Conservation (phyloP, 106 monocot genomes). For the Cymbidium sinense region DNA sequence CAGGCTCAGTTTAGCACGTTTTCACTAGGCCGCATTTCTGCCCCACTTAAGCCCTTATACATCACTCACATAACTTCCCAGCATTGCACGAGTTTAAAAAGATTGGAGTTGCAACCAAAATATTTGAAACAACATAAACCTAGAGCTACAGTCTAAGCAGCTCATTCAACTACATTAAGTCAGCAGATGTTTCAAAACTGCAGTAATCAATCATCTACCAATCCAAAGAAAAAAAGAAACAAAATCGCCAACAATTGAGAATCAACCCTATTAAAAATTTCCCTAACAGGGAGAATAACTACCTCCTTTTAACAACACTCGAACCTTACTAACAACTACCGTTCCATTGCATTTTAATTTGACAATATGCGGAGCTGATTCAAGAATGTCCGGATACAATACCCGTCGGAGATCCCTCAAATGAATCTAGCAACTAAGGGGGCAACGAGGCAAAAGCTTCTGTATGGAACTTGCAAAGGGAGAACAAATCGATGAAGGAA, state of each 20-base stretch:
- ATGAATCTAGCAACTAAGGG: not conserved
- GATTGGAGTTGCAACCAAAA: no score
- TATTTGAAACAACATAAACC: no score
- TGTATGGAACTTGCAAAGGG: no score
- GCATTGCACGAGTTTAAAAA: no score
- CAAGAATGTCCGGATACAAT: not conserved
- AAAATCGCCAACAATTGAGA: not conserved
- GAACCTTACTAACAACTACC: not conserved
- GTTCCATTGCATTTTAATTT: not conserved
- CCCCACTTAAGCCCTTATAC: no score
- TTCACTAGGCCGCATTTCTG: not conserved
- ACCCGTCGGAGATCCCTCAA: not conserved
- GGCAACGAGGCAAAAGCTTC: no score
- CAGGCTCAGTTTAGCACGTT: not conserved
- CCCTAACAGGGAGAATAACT: not conserved
- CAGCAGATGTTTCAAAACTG: not conserved
- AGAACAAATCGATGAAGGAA: not conserved
- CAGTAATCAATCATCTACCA: not conserved
- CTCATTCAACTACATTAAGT: not conserved
- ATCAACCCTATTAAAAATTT: not conserved
- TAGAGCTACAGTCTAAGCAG: not conserved
- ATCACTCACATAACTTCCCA: no score
- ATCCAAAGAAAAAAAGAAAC: no score
- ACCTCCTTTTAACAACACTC: not conserved
- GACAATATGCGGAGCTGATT: not conserved